Evolutionary conservation across 306 rosid genomes (phyloP).

Genomic region (Cicer bijugum): DNA sequence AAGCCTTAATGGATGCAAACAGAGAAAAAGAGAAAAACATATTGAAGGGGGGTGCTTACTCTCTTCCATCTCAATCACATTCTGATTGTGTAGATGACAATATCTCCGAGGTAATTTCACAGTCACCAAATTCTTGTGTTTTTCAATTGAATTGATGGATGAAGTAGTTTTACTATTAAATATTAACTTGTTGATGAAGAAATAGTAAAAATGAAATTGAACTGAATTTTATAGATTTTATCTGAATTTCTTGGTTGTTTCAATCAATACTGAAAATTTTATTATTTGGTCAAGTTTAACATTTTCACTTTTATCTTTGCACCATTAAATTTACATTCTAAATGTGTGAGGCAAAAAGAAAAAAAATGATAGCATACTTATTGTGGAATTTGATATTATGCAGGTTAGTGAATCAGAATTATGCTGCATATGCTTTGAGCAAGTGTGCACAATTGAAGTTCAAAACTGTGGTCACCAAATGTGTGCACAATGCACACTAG

Average conservation of each 20-base stretch:
- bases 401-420: conserved; percentile 84
- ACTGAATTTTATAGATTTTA: not conserved
- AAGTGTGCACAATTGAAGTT: conserved; percentile 85
- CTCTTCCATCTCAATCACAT: conserved; percentile 70
- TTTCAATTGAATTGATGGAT: not conserved
- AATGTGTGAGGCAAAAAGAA: conserved; percentile 30
- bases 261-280: not conserved
- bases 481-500: conserved; percentile 97
- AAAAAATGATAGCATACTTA: conserved; percentile 27
- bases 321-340: conserved; percentile 18
- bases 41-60: conserved; percentile 64
- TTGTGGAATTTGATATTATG: conserved; percentile 44
- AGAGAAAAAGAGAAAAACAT: conserved; percentile 82
- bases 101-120: conserved; percentile 65
- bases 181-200: not conserved
- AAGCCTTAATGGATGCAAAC: conserved; percentile 89
- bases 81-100: conserved; percentile 62
- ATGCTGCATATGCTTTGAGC: conserved; percentile 98
- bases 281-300: conserved; percentile 7
- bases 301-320: not conserved
- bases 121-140: not conserved
- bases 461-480: conserved; percentile 93
- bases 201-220: too few species aligned
- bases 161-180: not conserved
- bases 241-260: not conserved